Evolutionary conservation across 169 alveolate species (phyloP).

Genomic region (Plasmodium blacklocki): DNA sequence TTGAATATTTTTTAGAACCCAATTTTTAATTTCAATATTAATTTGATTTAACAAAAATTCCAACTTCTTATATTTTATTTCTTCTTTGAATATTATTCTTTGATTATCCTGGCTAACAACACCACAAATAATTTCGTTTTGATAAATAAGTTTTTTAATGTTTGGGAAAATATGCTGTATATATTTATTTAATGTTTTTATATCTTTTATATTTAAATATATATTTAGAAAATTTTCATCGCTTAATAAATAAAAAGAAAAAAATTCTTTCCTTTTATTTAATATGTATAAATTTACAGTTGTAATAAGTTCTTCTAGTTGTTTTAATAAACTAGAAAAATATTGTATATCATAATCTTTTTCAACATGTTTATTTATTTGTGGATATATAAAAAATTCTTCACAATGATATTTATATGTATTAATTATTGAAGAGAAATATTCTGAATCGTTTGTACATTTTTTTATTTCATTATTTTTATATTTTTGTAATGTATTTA

Average conservation of each 20-base stretch:
- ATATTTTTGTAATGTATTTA: conserved; percentile 21
- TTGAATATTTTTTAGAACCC: conserved; percentile 5
- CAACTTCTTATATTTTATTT: conserved; percentile 37
- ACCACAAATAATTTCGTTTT: conserved; percentile 55
- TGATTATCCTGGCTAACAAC: conserved; percentile 10
- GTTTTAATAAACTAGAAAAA: not conserved
- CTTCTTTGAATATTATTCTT: conserved; percentile 39
- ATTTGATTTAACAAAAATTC: conserved; percentile 57
- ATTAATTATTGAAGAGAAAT: not conserved
- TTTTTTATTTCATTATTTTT: conserved; percentile 47
- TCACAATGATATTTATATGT: conserved; percentile 44
- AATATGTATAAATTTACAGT: conserved; percentile 14
- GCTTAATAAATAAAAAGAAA: conserved; percentile 11
- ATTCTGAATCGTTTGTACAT: conserved; percentile 6
- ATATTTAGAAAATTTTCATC: conserved; percentile 37
- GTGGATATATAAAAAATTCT: conserved; percentile 62
- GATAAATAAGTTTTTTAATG: conserved; percentile 33
- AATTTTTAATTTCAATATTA: conserved; percentile 10
- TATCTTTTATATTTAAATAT: conserved; percentile 23
- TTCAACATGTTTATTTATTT: conserved; percentile 40
- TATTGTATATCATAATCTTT: conserved; percentile 8
- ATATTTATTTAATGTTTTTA: conserved; percentile 27
- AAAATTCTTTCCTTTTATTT: conserved; percentile 23
- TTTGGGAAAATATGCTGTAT: conserved; percentile 25
- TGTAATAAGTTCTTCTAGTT: not conserved